Percentiles rank a stretch among this genome's conserved stretches.
Evolutionary conservation across 495 filamentous ascomycete genomes (phyloP).

Genomic region (Cercophora scortea): DNA sequence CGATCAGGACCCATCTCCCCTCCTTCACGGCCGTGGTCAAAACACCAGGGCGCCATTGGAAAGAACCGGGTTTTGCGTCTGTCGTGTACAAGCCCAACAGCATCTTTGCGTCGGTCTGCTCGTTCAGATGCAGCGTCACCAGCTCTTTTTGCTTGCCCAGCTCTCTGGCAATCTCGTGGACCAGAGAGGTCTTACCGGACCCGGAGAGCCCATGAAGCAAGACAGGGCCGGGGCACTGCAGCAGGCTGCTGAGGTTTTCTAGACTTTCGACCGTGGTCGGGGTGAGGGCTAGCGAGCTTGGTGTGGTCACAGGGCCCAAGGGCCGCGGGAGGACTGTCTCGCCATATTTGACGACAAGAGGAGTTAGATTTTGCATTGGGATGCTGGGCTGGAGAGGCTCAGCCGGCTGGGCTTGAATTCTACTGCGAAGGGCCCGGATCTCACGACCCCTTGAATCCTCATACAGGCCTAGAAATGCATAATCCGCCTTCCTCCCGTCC

Average conservation of each 20-base stretch:
- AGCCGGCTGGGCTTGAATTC: conserved; percentile 22
- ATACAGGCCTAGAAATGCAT: conserved; percentile 74
- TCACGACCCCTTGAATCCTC: conserved; percentile 52
- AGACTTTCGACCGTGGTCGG: conserved; percentile 64
- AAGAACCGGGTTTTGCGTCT: conserved; percentile 74
- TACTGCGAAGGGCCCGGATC: conserved; percentile 28
- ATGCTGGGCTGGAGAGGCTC: conserved; percentile 14
- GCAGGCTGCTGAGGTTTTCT: conserved; percentile 52
- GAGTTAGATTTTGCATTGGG: conserved; percentile 29
- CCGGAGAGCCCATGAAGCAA: conserved; percentile 78
- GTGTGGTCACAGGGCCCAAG: conserved; percentile 37
- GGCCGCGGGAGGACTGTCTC: conserved; percentile 62
- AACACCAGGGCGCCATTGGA: conserved; percentile 88
- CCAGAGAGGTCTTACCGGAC: conserved; percentile 79
- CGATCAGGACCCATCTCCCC: conserved; percentile 92
- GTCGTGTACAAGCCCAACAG: conserved; percentile 90
- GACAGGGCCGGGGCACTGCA: conserved; percentile 60
- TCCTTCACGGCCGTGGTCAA: conserved; percentile 88
- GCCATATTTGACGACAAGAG: conserved; percentile 40
- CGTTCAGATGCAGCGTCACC: conserved; percentile 90
- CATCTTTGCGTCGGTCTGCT: conserved; percentile 94
- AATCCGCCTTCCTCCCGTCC: conserved; percentile 75
- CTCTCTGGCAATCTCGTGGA: conserved; percentile 72
- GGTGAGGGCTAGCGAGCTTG: conserved; percentile 60
- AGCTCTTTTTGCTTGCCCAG: conserved; percentile 67